These are phyloP conservation scores for Psilocybe subaeruginosa DNA, from an alignment of 768 basidiomycete genomes.

Conservation along the genomic window DNA sequence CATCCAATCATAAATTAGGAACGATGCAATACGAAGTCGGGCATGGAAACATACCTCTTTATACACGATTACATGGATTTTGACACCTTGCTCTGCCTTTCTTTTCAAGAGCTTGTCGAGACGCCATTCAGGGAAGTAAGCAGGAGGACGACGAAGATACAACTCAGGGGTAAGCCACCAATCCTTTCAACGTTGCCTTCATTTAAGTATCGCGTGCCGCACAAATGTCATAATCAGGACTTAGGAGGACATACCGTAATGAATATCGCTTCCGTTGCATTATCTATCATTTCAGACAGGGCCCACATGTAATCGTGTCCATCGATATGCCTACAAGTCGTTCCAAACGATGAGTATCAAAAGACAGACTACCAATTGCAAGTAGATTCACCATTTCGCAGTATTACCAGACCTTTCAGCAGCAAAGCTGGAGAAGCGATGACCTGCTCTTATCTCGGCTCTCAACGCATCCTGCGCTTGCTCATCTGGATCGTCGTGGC, in stretches of 20 bases:
- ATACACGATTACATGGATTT: constrained; percentile 90
- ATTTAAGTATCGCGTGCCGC: not conserved
- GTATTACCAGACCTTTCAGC: constrained; percentile 65
- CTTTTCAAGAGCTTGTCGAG: constrained; percentile 83
- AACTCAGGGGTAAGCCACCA: constrained; percentile 97
- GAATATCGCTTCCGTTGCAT: constrained; percentile 82
- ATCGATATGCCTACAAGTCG: constrained; percentile 70
- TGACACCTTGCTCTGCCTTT: constrained; percentile 93
- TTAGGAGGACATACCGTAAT: constrained; percentile 59
- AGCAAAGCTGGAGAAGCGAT: constrained; percentile 90
- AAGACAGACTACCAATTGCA: not conserved
- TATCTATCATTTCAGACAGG: constrained; percentile 85
- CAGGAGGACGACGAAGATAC: constrained; percentile 91
- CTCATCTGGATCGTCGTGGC: constrained; percentile 81
- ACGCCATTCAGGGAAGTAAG: constrained; percentile 83
- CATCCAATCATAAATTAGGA: not conserved
- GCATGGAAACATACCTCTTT: constrained; percentile 65
- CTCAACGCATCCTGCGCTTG: constrained; percentile 71
- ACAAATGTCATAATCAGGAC: not conserved
- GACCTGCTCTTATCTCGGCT: constrained; percentile 71
- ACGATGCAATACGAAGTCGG: not conserved
- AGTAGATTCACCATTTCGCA: constrained; percentile 72
- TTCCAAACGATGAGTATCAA: constrained; percentile 18
- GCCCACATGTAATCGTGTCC: constrained; percentile 99
- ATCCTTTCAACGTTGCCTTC: constrained; percentile 45